These are phyloP conservation scores for Pezicula radicicola DNA, from an alignment of 2,329 filamentous ascomycete species.

Conservation along the genomic window DNA sequence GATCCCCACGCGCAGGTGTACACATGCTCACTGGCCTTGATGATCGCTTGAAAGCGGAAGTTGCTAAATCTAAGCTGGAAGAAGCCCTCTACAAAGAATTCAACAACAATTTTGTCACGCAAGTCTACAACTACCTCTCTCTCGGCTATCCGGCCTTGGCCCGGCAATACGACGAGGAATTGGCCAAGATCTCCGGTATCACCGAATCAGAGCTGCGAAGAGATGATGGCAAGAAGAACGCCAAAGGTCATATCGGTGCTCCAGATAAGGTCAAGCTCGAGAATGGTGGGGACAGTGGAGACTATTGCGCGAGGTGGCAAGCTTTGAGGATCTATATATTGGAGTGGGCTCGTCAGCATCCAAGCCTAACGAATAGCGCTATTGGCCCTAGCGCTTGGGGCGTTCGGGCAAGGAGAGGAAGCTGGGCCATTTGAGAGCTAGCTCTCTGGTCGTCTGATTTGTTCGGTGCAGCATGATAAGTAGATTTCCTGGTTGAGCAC, in stretches of 20 bases:
- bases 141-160: constrained; percentile 88
- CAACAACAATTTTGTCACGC: constrained; percentile 80
- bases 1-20: constrained; percentile 16
- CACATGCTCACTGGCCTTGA: constrained; percentile 28
- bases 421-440: constrained; percentile 65
- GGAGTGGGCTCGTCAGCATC: constrained; percentile 89
- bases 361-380: constrained; percentile 59
- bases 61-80: constrained; percentile 20
- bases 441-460: constrained; percentile 24
- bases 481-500: no score
- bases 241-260: constrained; percentile 71
- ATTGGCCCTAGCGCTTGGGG: constrained; percentile 62
- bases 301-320: constrained; percentile 70
- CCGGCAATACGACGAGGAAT: constrained; percentile 77
- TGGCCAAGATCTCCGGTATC: constrained; percentile 76
- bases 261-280: constrained; percentile 41
- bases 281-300: constrained; percentile 29
- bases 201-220: constrained; percentile 64
- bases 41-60: constrained; percentile 23
- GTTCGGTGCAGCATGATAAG: no score
- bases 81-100: constrained; percentile 61
- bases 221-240: constrained; percentile 64
- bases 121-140: constrained; percentile 96
- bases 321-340: constrained; percentile 79
- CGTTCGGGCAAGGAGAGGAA: constrained; percentile 62